Conservation (phyloP, 768 basidiomycete species). For the Pisolithus sp. region DNA sequence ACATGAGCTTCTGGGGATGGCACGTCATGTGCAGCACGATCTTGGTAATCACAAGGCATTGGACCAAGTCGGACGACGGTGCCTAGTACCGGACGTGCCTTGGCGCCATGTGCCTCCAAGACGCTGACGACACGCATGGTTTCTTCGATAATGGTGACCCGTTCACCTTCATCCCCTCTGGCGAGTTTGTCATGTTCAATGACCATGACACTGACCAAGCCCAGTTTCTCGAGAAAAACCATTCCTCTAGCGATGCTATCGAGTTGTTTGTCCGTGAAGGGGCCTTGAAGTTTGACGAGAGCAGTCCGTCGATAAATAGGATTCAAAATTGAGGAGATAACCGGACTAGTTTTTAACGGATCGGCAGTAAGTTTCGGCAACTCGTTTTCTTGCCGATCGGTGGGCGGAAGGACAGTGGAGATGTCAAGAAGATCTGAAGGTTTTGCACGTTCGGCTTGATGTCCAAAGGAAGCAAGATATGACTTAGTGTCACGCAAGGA, state of each 20-base stretch:
- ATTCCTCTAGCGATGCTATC: constrained; percentile 91
- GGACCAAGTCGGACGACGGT: constrained; percentile 81
- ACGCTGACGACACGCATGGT: constrained; percentile 77
- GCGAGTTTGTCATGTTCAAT: constrained; percentile 79
- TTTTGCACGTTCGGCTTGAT: constrained; percentile 34
- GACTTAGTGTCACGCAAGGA: constrained; percentile 85
- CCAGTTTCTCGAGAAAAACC: constrained; percentile 93
- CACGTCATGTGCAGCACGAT: constrained; percentile 26
- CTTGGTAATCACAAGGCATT: constrained; percentile 44
- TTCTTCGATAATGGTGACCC: constrained; percentile 64
- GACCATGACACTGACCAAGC: constrained; percentile 91
- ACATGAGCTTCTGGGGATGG: constrained; percentile 71
- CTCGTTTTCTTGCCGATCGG: constrained; percentile 1
- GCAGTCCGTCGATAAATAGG: constrained; percentile 83
- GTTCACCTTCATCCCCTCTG: constrained; percentile 65
- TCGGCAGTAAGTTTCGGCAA: constrained; percentile 25
- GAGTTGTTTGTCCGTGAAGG: constrained; percentile 87
- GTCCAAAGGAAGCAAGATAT: constrained; percentile 88
- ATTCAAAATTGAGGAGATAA: constrained; percentile 73
- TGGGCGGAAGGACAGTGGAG: constrained; percentile 21
- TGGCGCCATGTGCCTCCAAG: constrained; percentile 80
- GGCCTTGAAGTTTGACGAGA: constrained; percentile 94
- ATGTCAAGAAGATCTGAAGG: constrained; percentile 13
- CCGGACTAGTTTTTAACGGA: constrained; percentile 38
- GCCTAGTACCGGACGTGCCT: constrained; percentile 83